Base-by-base conservation (phyloP, 768 basidiomycete genomes). In the Tricholoma bakamatsutake region DNA sequence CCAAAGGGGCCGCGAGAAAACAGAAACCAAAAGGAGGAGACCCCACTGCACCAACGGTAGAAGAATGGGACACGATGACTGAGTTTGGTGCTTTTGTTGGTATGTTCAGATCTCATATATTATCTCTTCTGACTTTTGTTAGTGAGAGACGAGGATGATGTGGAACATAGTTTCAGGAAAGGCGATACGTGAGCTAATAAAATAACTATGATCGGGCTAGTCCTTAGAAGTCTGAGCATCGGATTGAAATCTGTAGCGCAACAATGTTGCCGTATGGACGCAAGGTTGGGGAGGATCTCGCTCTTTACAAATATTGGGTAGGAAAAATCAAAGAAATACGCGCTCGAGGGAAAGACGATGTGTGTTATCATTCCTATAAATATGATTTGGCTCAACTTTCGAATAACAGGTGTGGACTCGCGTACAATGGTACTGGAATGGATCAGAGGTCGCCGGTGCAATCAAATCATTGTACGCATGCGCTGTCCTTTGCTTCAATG, bases 391-490 rank as follows among this genome's bases (percentile, higher is more conserved):
- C 1, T 39, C 40, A 39, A 10, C 6, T 12, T 3, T 18, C 17
- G 28, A 33, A 5, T 40, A 35, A 1, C 35, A 85, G 77, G 82
- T 84, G 0, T 84, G 80, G 80, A 73, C 69, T 0, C 64, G 59
- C 9, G 73, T 85, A 0, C 74, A 79, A 48, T 86, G 84, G 84
- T 83, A 69, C 48, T 86, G 80, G 66, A 72, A 76, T 1, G 71
- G 74, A 0, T 49, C 67, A n/a, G 84, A 86, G 34, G 76, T 80
- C 0, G 67, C 69, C 0, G 59, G 59, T 1, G 67, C 74, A 0
- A 62, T 80, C 30, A 76, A 77, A 30, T 76, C 78, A 1, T 81
- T 83, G 81, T 83, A 54, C 54, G 80, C 70, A 48, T 17, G 28
- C 8, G 15, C 28, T 31, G 13, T 15, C 45, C 27, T 46, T 46